Evolutionary conservation across 495 filamentous ascomycete genomes (phyloP).

Genomic region (Tetracladium marchalianum): DNA sequence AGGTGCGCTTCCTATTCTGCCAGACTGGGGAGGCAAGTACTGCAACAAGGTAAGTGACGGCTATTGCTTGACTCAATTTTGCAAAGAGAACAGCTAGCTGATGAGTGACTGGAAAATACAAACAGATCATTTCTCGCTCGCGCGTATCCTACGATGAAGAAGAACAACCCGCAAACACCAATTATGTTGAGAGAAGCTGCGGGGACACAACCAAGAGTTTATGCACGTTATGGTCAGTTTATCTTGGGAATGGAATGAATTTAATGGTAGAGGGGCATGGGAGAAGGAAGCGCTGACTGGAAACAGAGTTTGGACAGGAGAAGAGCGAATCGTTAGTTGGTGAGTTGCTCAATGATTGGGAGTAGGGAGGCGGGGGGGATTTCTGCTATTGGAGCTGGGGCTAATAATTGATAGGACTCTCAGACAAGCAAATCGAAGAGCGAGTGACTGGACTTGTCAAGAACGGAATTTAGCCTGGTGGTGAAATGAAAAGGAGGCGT

Average conservation of each 20-base stretch:
- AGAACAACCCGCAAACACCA: conserved; percentile 89
- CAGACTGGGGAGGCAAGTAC: conserved; percentile 84
- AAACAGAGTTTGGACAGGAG: conserved; percentile 75
- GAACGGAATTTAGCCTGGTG: conserved; percentile 14
- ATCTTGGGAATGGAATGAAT: background rate
- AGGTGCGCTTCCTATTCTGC: conserved; percentile 95
- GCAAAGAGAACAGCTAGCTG: background rate
- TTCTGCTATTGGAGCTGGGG: conserved; percentile 30
- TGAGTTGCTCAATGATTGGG: conserved; percentile 21
- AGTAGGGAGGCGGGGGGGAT: background rate
- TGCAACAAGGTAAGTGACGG: conserved; percentile 56
- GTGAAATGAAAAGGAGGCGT: background rate
- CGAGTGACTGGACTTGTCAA: conserved; percentile 76
- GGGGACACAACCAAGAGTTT: conserved; percentile 73
- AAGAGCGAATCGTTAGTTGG: conserved; percentile 74
- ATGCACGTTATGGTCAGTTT: conserved; percentile 81
- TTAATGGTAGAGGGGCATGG: background rate
- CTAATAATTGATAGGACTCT: conserved; percentile 38
- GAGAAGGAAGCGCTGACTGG: background rate
- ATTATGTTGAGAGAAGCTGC: conserved; percentile 90
- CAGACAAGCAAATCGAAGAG: conserved; percentile 88
- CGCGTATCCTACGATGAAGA: conserved; percentile 98
- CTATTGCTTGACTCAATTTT: background rate
- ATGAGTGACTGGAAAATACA: conserved; percentile 1
- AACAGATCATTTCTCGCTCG: conserved; percentile 77